Evolutionary conservation across 306 rosid genomes (phyloP), one percentile per base, ranked within the genome.

Genomic region (Cercis canadensis): DNA sequence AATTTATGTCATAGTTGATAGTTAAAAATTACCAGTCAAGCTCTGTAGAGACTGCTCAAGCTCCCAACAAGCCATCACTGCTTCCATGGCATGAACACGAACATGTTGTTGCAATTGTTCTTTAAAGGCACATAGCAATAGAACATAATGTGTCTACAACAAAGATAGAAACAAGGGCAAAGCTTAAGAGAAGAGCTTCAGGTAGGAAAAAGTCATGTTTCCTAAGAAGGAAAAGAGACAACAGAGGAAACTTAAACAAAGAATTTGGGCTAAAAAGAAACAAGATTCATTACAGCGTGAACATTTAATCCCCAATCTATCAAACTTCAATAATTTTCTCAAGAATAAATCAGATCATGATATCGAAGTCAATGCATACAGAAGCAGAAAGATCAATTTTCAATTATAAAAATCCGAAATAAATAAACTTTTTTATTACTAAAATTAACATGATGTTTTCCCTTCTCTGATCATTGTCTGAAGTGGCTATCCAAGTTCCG

Each of bases 51-150:
- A 81, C 58, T 90, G 97, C 81, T 90, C 95, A 19, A 90, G 90
- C 81, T 90, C 95, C 97, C 97, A 90, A 67, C 97, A 90, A 63
- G 95, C 92, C 97, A 88, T 86, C 43, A 90, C 97, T n/a, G 97
- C 97, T 65, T 90, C 95, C 94, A 88, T 90, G 36, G 97, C 97
- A 83, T 90, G 97, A 68, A 88, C 88, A 34, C 92, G 86, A 40
- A 90, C 97, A 79, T 90, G 97, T 56, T 88, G 97, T 43, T 90
- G 97, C 87, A 90, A 65, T 60, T 90, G 92, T 70, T 90, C 95
- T 78, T 90, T 90, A 72, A 90, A 87, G 43, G 97, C 87, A 61
- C 94, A 88, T 3, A 90, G 88, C 82, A 90, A 74, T 31, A 90
- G 70, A 51, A 90, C 90, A 65, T 90, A 88, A 57, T 90, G 87